Evolutionary conservation across 164 flowering plant genomes (phyloP), one percentile per base, ranked within the genome.

Genomic region (Liriodendron chinense): DNA sequence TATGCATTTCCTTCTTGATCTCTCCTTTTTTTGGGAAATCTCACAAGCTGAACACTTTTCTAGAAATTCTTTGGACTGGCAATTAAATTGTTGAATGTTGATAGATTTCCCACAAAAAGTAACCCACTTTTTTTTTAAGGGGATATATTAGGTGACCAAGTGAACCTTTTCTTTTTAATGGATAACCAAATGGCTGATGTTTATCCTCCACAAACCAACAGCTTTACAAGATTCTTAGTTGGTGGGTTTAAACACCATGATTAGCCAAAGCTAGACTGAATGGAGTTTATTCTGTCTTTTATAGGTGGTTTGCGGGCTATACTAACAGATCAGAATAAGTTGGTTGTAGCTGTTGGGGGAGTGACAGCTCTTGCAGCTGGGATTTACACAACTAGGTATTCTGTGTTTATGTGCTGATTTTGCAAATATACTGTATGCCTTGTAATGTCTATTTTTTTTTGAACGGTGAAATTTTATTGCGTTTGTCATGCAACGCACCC

Each of bases 331-430:
- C 96, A 91, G 80, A 91, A 93, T 82, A 96, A 94, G 87, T 83
- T 96, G 80, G 83, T 94, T 77, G 96, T 91, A 23, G 92, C 90
- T 79, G 98, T 96, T 75, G 99, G 98, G 16, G 99, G 99, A 47
- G 84, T 88, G 67, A 96, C 99, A 47, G 99, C 99, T 78, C 93
- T 96, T 76, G 99, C 99, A 56, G 98, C 97, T 26, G 99, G 99
- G 57, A 76, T 96, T 75, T 96, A 94, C 80, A 90, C 97, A 53
- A 92, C 98, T 68, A 90, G 99, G 99, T 94, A 84, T 68, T 56
- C 2, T 74, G 16, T 53, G 59, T 16, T 53, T 16, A 10, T 1
- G 13, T 53, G 16, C 59, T 53, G 7, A 10, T 16, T 53, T 53
- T 53, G 59, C 59, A 10, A 53, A 10, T 53, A 10, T 53, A 16